Conservation (phyloP, 1,139 yeast species). For the Sugiyamaella sp. region DNA sequence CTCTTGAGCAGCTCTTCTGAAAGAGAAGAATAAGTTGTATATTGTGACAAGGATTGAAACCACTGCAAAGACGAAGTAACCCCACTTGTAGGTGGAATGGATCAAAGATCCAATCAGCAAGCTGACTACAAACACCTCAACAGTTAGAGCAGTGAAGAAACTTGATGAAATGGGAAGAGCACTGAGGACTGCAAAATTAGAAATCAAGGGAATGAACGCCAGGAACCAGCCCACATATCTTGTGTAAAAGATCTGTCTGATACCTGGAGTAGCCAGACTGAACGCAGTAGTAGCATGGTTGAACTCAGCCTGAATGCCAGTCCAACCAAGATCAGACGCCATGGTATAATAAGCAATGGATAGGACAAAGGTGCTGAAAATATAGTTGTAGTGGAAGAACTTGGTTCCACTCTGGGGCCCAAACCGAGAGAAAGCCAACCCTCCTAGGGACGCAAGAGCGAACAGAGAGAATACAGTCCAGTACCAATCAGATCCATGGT, state of each 20-base stretch:
- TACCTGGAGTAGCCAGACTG: conserved; percentile 44
- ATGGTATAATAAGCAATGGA: conserved; percentile 60
- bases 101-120: conserved; percentile 59
- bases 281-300: conserved; percentile 50
- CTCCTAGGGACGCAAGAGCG: conserved; percentile 46
- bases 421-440: conserved; percentile 48
- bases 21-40: conserved; percentile 31
- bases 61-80: conserved; percentile 53
- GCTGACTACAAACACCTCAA: conserved; percentile 56
- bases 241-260: conserved; percentile 66
- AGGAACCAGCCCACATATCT: conserved; percentile 71
- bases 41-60: conserved; percentile 36
- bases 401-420: conserved; percentile 47
- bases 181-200: conserved; percentile 52
- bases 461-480: conserved; percentile 66
- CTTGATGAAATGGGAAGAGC: conserved; percentile 47
- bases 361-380: conserved; percentile 51
- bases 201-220: conserved; percentile 58
- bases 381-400: conserved; percentile 51
- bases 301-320: conserved; percentile 58
- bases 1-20: conserved; percentile 29
- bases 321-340: conserved; percentile 71
- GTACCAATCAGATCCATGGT: conserved; percentile 68
- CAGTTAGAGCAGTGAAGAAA: conserved; percentile 48
- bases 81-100: conserved; percentile 66